Conservation (phyloP, 2,329 filamentous ascomycete genomes). For the Scedosporium aurantiacum region DNA sequence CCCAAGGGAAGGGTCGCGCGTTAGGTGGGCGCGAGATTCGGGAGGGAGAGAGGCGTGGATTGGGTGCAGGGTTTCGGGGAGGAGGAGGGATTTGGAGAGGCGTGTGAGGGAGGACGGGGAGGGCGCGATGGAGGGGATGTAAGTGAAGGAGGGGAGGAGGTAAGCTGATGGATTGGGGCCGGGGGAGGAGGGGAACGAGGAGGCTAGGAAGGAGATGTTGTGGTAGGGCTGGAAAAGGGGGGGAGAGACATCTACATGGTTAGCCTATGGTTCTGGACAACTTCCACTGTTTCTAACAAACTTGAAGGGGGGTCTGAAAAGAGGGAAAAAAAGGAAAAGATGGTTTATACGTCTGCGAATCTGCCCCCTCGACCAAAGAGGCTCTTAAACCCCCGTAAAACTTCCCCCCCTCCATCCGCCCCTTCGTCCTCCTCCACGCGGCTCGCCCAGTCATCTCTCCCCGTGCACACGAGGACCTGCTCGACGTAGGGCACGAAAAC, state of each 20-base stretch:
- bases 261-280: background rate
- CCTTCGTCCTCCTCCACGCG: constrained; percentile 72
- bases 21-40: constrained; percentile 41
- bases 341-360: constrained; percentile 52
- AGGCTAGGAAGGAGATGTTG: constrained; percentile 65
- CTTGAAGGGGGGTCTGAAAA: background rate
- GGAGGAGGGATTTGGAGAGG: constrained; percentile 53
- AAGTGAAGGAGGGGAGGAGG: constrained; percentile 74
- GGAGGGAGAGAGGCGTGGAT: constrained; percentile 47
- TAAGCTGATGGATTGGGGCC: constrained; percentile 55
- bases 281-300: too few species aligned
- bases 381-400: constrained; percentile 62
- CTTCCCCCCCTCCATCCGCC: constrained; percentile 36
- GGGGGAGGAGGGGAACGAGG: constrained; percentile 50
- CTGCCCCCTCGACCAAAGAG: constrained; percentile 54
- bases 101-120: constrained; percentile 44
- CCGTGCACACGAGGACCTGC: constrained; percentile 76
- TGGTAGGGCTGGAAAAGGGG: constrained; percentile 57
- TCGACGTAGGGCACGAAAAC: constrained; percentile 70
- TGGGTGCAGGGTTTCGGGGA: constrained; percentile 51
- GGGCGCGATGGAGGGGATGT: constrained; percentile 60
- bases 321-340: background rate
- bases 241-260: background rate
- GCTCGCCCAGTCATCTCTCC: constrained; percentile 68
- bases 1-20: constrained; percentile 25